These are phyloP conservation scores for Penicillium sp. DNA, from an alignment of 2,329 filamentous ascomycete genomes.

Conservation along the genomic window DNA sequence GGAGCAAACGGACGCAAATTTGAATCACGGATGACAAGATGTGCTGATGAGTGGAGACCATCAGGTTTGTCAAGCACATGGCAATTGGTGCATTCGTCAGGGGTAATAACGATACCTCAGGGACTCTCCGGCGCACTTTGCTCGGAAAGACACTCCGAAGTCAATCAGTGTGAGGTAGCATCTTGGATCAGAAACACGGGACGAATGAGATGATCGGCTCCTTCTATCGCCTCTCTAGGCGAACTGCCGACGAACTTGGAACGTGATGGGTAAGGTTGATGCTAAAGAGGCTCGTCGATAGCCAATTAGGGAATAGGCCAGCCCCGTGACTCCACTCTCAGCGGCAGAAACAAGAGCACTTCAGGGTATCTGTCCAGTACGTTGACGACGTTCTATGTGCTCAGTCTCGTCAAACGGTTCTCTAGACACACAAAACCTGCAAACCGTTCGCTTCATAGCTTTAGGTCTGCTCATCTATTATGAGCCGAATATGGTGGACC, in stretches of 20 bases:
- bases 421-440: neutral
- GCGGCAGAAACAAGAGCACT: neutral
- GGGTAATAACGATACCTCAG: too few species aligned
- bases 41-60: neutral
- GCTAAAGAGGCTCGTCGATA: neutral
- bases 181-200: neutral
- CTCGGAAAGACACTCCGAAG: neutral
- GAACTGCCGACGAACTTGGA: neutral
- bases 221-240: neutral
- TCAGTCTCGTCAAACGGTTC: neutral
- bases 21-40: slow-evolving; percentile 2
- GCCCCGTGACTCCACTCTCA: neutral
- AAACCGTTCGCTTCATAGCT: too few species aligned
- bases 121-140: too few species aligned
- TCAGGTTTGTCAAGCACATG: neutral
- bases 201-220: neutral
- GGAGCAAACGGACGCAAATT: neutral
- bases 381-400: neutral
- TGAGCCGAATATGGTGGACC: neutral
- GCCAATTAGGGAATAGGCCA: neutral
- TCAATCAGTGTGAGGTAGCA: neutral
- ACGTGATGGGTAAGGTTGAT: neutral
- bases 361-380: neutral
- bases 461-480: neutral
- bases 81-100: too few species aligned